phyloP scores from a whole-genome alignment of 192 early-diverging fungal genomes.

The Haplosporangium gracile region DNA sequence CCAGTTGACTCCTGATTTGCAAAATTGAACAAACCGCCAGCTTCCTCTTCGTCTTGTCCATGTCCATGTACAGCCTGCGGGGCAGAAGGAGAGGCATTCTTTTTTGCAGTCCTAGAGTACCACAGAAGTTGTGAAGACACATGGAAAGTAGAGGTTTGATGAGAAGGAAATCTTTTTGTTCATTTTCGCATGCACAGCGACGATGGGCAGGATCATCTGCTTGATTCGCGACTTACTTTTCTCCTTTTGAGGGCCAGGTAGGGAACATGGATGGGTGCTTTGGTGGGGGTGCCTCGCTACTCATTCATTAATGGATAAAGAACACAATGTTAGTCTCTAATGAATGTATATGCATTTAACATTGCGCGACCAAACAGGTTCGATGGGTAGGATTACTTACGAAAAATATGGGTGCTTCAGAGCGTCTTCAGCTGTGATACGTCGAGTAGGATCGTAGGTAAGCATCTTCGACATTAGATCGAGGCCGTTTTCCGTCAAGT shows the following conservation, averaged over 20 bases:
- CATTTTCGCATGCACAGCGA: not conserved
- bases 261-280: constrained; percentile 96
- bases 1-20: constrained; percentile 68
- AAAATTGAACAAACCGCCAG: constrained; percentile 63
- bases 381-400: constrained; percentile 43
- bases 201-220: too few species aligned
- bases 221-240: constrained; percentile 58
- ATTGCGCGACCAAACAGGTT: not conserved
- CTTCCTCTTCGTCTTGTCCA: constrained; percentile 62
- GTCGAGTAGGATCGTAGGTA: constrained; percentile 83
- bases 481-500: constrained; percentile 81
- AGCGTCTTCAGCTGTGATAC: constrained; percentile 94
- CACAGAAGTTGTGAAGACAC: not conserved
- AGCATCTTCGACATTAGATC: constrained; percentile 85
- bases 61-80: constrained; percentile 70
- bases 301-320: not conserved
- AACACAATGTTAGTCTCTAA: not conserved
- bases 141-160: not conserved
- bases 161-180: not conserved
- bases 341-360: not conserved
- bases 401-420: constrained; percentile 91
- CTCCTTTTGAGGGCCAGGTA: constrained; percentile 88
- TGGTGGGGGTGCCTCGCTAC: constrained; percentile 83
- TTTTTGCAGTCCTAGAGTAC: constrained; percentile 20
- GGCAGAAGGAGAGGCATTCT: constrained; percentile 64